Conservation (phyloP, 2,329 filamentous ascomycete genomes). For the Nemania abortiva region DNA sequence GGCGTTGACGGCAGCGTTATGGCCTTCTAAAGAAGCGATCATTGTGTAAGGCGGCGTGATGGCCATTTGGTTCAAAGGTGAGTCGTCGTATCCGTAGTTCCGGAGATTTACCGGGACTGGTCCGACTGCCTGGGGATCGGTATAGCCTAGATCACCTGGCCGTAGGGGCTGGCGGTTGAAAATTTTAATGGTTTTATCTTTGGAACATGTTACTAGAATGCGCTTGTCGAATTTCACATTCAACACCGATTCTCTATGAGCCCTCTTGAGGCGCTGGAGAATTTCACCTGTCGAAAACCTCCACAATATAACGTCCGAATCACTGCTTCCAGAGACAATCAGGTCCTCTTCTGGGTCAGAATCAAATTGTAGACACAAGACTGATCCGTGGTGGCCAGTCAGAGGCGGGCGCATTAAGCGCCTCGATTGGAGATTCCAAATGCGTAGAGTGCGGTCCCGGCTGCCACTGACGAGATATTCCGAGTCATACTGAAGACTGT, state of each 20-base stretch:
- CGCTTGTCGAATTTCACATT: constrained; percentile 93
- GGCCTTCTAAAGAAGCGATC: constrained; percentile 84
- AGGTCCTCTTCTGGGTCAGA: constrained; percentile 87
- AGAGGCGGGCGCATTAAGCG: constrained; percentile 82
- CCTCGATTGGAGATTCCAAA: constrained; percentile 89
- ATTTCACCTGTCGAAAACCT: constrained; percentile 89
- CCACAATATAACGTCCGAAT: constrained; percentile 92
- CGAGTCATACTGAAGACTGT: constrained; percentile 89
- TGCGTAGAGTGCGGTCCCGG: constrained; percentile 85
- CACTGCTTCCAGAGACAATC: constrained; percentile 95
- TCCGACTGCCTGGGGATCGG: constrained; percentile 57
- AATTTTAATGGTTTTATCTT: constrained; percentile 96
- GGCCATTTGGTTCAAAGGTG: constrained; percentile 61
- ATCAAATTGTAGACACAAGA: constrained; percentile 95
- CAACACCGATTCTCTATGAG: constrained; percentile 90
- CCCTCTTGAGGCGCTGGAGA: constrained; percentile 78
- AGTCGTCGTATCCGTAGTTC: constrained; percentile 65
- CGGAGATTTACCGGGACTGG: constrained; percentile 65
- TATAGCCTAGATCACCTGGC: constrained; percentile 70
- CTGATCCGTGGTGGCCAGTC: constrained; percentile 82
- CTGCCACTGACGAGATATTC: constrained; percentile 94
- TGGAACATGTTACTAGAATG: constrained; percentile 95
- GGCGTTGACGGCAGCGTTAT: constrained; percentile 93
- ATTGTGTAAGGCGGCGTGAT: constrained; percentile 76
- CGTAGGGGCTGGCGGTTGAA: constrained; percentile 84